A percentile compares a stretch with the other conserved stretches of the same genome.
These are phyloP conservation scores for Vicia villosa DNA, from an alignment of 306 rosid species.

Conservation along the genomic window DNA sequence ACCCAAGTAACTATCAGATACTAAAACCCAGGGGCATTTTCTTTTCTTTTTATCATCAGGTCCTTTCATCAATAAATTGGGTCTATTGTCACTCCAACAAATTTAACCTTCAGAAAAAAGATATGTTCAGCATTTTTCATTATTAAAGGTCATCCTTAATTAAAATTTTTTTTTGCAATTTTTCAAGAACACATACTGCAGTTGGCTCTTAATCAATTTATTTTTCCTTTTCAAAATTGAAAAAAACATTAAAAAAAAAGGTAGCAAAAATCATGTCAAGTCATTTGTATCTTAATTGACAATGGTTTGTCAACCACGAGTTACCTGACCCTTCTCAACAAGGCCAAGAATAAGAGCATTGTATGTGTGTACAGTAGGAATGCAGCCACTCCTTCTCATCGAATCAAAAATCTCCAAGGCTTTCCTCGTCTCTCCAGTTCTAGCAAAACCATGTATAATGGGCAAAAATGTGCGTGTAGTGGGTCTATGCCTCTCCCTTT, in stretches of 20 bases:
- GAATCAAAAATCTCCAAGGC: conserved; percentile 85
- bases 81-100: not conserved
- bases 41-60: not conserved
- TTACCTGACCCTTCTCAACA: conserved; percentile 92
- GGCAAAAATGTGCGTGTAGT: conserved; percentile 93
- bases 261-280: not conserved
- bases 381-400: conserved; percentile 96
- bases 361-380: conserved; percentile 92
- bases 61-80: not conserved
- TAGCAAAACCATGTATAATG: conserved; percentile 88
- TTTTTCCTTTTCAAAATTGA: not conserved
- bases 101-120: not conserved
- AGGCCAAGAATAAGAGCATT: conserved; percentile 96
- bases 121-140: not conserved
- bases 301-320: conserved; percentile 12
- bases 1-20: not conserved
- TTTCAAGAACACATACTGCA: conserved; percentile 19
- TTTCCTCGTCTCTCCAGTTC: conserved; percentile 76
- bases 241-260: conserved; percentile 1
- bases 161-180: conserved; percentile 1
- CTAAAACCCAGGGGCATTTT: not conserved
- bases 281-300: not conserved
- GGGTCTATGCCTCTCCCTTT: conserved; percentile 75
- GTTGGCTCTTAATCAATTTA: not conserved
- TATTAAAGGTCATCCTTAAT: conserved; percentile 1